Evolutionary conservation across 2,329 filamentous ascomycete species (phyloP), one percentile per base, ranked within the genome.

Genomic region (Colletotrichum paranaense): DNA sequence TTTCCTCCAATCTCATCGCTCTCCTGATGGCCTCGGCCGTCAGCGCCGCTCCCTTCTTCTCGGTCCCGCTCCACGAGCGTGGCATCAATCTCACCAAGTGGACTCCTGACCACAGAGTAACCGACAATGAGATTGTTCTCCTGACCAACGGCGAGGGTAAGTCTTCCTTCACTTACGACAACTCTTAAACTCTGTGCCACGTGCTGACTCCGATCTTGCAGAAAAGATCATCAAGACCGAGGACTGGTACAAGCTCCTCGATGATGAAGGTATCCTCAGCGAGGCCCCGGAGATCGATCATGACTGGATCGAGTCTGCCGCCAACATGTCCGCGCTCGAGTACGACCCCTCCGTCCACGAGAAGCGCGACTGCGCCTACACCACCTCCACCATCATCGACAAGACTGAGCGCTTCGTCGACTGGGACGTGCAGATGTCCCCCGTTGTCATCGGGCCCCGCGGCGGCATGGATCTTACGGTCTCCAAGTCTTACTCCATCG

Each of bases 391-490:
- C 32, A 53, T 74, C 5, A 55, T 56, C 42, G 68, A 72, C 60
- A 63, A 42, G 24, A 62, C 26, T 5, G 11, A 69, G 65, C 69
- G 73, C 35, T 74, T 74, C 52, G 66, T 73, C 57, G 69, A 74
- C 65, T 73, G 69, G 73, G 73, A 74, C 56, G 60, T 68, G 8
- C 69, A 73, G 46, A 73, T 73, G 69, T 73, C 69, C 16, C 72
- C 72, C n/a, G 68, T 74, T 35, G 64, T 74, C 55, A 67, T 72
- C 22, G 72, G 68, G 19, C 55, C 59, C 26, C 60, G 68, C n/a
- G 65, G 65, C 24, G 72, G 72, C n/a, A 68, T 74, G 16, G 65
- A 67, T 16, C 46, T 74, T 24, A 67, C 68, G 32, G 53, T 74
- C 38, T 60, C 72, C 35, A 65, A 63, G 38, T 72, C 64, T 30